Evolutionary conservation across 2,329 filamentous ascomycete genomes (phyloP), one percentile per base, ranked within the genome.

Genomic region (Chaetomiaceae sp.): DNA sequence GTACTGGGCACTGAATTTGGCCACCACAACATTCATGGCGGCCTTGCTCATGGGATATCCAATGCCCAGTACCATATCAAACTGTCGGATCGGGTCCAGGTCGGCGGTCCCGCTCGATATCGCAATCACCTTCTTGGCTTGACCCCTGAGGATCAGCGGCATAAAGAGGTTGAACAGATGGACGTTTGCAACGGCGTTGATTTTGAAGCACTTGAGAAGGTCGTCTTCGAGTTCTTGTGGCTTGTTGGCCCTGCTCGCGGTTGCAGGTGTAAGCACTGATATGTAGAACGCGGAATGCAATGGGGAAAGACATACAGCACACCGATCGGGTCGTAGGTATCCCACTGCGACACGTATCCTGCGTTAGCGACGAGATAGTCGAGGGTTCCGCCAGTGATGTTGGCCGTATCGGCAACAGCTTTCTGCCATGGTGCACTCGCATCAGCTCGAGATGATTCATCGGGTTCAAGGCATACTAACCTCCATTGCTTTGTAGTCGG

Each of bases 1-100:
- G 55, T 78, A 77, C 57, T 77, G 66, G 0, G 72, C 73, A 51
- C 68, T 73, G 62, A 73, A 82, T 65, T 84, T 84, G 56, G 75
- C 75, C 1, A 79, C 65, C 1, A 73, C 68, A 14, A 75, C 64
- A 58, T 84, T 84, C 37, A 77, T 16, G 0, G 75, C 81, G 0
- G 72, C 78, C 62, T 82, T 80, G 62, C 69, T 75, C 20, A 71
- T 69, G 1, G 74, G 57, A 57, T 84, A 84, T 0, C 72, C 61
- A 0, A 67, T 55, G 0, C 59, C 56, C 1, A 64, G 46, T 0
- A 68, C 62, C 38, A 81, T 58, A 0, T 69, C 67, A 16, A 59
- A 63, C 0, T 73, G 50, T 11, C 66, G 67, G 50, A 67, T 69
- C 1, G 78, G 48, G 2, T 78, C 73, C 0, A 69, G 16, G 53